These are phyloP conservation scores for Tritrichomonas musculus DNA, from an alignment of 208 protist genomes.

Conservation along the genomic window DNA sequence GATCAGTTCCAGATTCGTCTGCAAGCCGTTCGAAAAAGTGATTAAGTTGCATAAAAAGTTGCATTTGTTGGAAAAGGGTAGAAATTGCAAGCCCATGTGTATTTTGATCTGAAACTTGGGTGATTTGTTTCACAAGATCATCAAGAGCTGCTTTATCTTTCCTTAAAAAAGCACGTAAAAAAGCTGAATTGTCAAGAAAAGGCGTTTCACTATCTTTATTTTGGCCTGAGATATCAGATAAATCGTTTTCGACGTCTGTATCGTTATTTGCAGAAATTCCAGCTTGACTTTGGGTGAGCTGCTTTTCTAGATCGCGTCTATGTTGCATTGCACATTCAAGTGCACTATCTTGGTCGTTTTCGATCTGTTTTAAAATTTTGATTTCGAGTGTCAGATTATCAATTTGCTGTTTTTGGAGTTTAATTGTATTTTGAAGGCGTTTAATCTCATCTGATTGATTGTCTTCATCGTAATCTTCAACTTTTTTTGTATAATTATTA, in stretches of 20 bases:
- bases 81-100: neutral
- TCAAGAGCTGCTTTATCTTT: neutral
- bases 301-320: neutral
- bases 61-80: neutral
- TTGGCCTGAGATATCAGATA: neutral
- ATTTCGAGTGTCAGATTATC: neutral
- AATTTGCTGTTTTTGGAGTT: constrained; percentile 11
- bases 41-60: neutral
- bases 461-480: no score
- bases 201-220: neutral
- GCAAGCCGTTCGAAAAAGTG: neutral
- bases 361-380: neutral
- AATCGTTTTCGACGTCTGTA: neutral
- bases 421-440: neutral
- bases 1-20: constrained; percentile 11
- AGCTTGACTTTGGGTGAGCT: neutral
- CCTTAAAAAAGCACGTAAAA: neutral
- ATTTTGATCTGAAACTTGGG: neutral
- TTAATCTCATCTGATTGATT: neutral
- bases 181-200: neutral
- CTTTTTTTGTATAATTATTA: no score
- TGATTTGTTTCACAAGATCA: neutral
- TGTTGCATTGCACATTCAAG: constrained; percentile 13
- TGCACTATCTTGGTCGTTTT: neutral
- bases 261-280: neutral